These are phyloP conservation scores for Syncephalastrum sp. DNA, from an alignment of 371 early-diverging fungal species.

Conservation along the genomic window DNA sequence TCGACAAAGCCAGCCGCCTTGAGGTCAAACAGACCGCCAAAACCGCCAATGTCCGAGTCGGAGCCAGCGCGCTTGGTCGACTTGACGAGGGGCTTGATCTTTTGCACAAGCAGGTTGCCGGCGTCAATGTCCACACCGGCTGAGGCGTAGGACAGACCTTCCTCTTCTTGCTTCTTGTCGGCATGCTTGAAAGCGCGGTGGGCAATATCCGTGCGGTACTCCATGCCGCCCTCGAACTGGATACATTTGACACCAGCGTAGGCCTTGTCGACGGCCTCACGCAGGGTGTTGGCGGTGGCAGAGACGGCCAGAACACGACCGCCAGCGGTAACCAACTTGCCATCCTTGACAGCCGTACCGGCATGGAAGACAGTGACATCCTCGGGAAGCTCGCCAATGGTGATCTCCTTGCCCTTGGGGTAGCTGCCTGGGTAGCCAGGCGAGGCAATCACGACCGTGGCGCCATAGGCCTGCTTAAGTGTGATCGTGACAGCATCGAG, in stretches of 20 bases:
- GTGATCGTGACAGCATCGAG: conserved; percentile 83
- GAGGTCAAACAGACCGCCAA: conserved; percentile 96
- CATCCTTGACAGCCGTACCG: conserved; percentile 68
- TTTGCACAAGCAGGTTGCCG: conserved; percentile 91
- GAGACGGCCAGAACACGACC: conserved; percentile 96
- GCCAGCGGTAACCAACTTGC: conserved; percentile 81
- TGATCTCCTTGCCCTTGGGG: conserved; percentile 78
- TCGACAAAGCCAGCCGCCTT: conserved; percentile 89
- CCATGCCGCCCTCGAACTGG: conserved; percentile 75
- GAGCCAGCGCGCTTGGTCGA: conserved; percentile 89
- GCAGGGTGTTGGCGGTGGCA: conserved; percentile 71
- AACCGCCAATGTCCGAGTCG: conserved; percentile 97
- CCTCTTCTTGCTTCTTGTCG: conserved; percentile 40
- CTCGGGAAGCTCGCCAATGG: conserved; percentile 43
- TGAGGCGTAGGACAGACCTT: conserved; percentile 80
- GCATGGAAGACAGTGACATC: conserved; percentile 90
- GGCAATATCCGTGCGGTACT: conserved; percentile 92
- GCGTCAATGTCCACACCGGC: conserved; percentile 97
- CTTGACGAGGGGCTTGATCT: conserved; percentile 93
- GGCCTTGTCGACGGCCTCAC: conserved; percentile 74
- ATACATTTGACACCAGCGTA: conserved; percentile 71
- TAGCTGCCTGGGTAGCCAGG: conserved; percentile 92
- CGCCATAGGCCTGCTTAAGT: conserved; percentile 75
- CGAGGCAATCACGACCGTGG: conserved; percentile 91
- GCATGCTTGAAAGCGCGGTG: conserved; percentile 71